Base-by-base conservation (phyloP, 179 eudicot genomes). In the Spinacia oleracea region DNA sequence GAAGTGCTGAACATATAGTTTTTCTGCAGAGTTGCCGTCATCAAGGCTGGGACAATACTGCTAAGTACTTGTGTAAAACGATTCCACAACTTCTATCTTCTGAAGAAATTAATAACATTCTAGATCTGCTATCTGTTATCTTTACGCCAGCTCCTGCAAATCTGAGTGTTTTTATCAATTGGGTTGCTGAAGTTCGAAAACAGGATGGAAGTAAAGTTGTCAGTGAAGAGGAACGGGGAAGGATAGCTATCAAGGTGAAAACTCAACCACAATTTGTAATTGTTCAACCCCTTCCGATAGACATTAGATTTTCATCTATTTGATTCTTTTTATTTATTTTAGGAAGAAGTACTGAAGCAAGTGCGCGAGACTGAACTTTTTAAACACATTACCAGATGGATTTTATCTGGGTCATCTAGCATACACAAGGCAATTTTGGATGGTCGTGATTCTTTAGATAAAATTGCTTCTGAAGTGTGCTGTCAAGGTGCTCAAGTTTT, bases 151-250 rank as follows among this genome's bases (percentile, higher is more conserved):
- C 86, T 59, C 87, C 89, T 75, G 43, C 74, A 31, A 60, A 82
- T 76, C 75, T 87, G 55, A 75, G 75, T 51, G 62, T 78, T 62
- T 72, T 87, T 59, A 53, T 87, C 76, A 80, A 82, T 27, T 87
- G 89, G 89, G 84, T 87, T 72, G 87, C 85, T 51, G 89, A 87
- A 84, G 84, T 87, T 72, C 74, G 87, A 56, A 74, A 43, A 73
- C 74, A 77, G 48, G 87, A 78, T 53, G 81, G 73, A 55, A 80
- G 56, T 59, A 72, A 77, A 70, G 34, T 27, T 77, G 62, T 82
- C 23, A 78, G 70, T 76, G 83, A 76, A 78, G 89, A 84, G 69
- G 87, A 86, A 77, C 59, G 45, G 25, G 73, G 23, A 62, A 82
- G 87, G 81, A 77, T 84, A 31, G 46, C 66, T 55, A 69, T 82